These are phyloP conservation scores for Dactylellina drechsleri DNA, from an alignment of 2,329 filamentous ascomycete genomes.

Conservation along the genomic window DNA sequence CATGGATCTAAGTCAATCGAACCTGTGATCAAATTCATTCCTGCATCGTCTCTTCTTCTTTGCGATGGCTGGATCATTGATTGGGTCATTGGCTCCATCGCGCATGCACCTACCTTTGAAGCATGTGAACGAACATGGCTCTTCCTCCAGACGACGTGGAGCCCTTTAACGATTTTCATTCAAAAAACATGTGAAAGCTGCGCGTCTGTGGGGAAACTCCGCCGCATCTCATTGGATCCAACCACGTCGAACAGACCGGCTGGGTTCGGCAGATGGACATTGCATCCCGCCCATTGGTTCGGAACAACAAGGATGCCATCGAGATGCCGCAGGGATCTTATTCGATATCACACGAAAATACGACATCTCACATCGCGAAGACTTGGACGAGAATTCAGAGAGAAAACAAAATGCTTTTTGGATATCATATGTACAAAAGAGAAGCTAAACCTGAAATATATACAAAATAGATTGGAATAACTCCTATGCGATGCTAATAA, in stretches of 20 bases:
- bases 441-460: no score
- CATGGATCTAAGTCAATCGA: constrained; percentile 18
- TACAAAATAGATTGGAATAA: not conserved
- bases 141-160: constrained; percentile 25
- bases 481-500: constrained; percentile 6
- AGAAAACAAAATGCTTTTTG: no score
- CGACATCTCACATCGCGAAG: not conserved
- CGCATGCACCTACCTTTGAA: constrained; percentile 38
- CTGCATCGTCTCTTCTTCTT: constrained; percentile 2
- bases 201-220: constrained; percentile 37
- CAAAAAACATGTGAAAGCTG: constrained; percentile 51
- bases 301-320: constrained; percentile 6
- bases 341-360: not conserved
- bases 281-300: constrained; percentile 35
- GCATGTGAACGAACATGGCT: constrained; percentile 35
- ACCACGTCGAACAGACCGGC: constrained; percentile 17
- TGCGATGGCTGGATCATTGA: constrained; percentile 1
- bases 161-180: not conserved
- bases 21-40: constrained; percentile 14
- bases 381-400: no score
- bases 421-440: no score
- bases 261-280: constrained; percentile 41
- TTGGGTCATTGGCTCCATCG: not conserved
- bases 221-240: constrained; percentile 42
- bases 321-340: constrained; percentile 15